Evolutionary conservation across 208 protist genomes (phyloP).

Genomic region (Trypanosoma cruzi): DNA sequence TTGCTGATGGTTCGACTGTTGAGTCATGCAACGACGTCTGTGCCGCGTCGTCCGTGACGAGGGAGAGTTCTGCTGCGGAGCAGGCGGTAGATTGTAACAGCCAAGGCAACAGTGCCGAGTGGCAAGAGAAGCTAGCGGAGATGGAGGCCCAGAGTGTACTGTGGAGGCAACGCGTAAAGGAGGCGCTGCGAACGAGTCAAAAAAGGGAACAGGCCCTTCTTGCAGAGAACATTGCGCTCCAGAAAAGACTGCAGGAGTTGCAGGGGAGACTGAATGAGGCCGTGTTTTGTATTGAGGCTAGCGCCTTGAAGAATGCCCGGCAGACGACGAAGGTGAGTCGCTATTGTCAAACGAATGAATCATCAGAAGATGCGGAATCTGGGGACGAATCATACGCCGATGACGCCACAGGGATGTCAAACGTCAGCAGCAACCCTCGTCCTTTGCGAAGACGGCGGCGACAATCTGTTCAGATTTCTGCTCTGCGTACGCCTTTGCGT

Average conservation of each 20-base stretch:
- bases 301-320: slow-evolving; percentile 2
- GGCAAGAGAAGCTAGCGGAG: neutral
- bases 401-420: neutral
- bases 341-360: slow-evolving; percentile 11
- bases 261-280: slow-evolving; percentile 17
- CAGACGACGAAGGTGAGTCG: neutral
- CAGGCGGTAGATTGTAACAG: neutral
- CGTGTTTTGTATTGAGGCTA: slow-evolving; percentile 14
- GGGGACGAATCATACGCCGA: neutral
- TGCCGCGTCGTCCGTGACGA: neutral
- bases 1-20: too few species aligned
- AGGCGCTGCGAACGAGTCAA: slow-evolving; percentile 14
- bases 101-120: slow-evolving; percentile 12
- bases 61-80: neutral
- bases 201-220: slow-evolving; percentile 15
- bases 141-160: slow-evolving; percentile 12
- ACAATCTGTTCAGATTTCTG: neutral
- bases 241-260: slow-evolving; percentile 5
- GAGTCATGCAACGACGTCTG: too few species aligned
- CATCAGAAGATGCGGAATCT: neutral
- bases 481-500: neutral
- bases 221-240: slow-evolving; percentile 12
- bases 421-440: neutral
- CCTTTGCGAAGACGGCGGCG: neutral
- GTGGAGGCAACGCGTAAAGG: slow-evolving; percentile 28